phyloP scores from a whole-genome alignment of 192 early-diverging fungal species.

The Rhizoclosmatium globosum region DNA sequence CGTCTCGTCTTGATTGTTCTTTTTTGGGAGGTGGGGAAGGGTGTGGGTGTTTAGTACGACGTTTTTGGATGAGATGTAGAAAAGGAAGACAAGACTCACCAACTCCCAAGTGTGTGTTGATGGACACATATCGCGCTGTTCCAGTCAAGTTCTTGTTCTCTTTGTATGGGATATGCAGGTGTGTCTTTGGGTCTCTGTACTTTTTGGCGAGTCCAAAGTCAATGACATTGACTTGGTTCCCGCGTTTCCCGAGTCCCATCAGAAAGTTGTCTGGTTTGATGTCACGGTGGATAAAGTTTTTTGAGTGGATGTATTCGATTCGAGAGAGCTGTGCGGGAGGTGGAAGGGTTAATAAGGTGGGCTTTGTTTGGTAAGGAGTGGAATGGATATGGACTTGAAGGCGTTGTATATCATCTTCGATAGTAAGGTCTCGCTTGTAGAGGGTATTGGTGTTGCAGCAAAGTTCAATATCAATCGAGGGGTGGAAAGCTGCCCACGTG shows the following conservation, averaged over 20 bases:
- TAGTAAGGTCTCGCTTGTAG: background rate
- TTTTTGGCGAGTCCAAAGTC: slow-evolving; percentile 75
- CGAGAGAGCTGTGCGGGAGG: slow-evolving; percentile 58
- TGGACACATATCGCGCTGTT: slow-evolving; percentile 67
- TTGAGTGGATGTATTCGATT: slow-evolving; percentile 72
- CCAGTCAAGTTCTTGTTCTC: slow-evolving; percentile 74
- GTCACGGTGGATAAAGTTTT: slow-evolving; percentile 73
- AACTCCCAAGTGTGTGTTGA: slow-evolving; percentile 71
- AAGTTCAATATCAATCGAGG: too few species aligned
- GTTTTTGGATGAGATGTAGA: too few species aligned
- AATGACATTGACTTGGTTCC: slow-evolving; percentile 73
- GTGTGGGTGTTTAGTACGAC: background rate
- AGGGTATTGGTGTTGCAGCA: too few species aligned
- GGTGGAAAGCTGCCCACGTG: too few species aligned
- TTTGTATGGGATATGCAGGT: slow-evolving; percentile 72
- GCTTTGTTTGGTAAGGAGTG: background rate
- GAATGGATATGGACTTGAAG: background rate
- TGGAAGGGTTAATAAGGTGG: background rate
- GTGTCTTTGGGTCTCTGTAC: slow-evolving; percentile 69
- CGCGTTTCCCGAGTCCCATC: slow-evolving; percentile 65
- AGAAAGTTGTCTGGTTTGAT: slow-evolving; percentile 73
- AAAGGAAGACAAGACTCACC: slow-evolving; percentile 44
- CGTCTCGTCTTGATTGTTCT: slow-evolving; percentile 74
- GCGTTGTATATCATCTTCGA: background rate
- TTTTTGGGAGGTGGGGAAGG: slow-evolving; percentile 1